Evolutionary conservation across 441 rosid species (phyloP), one percentile per base, ranked within the genome.

Genomic region (Pelargonium exstipulatum): DNA sequence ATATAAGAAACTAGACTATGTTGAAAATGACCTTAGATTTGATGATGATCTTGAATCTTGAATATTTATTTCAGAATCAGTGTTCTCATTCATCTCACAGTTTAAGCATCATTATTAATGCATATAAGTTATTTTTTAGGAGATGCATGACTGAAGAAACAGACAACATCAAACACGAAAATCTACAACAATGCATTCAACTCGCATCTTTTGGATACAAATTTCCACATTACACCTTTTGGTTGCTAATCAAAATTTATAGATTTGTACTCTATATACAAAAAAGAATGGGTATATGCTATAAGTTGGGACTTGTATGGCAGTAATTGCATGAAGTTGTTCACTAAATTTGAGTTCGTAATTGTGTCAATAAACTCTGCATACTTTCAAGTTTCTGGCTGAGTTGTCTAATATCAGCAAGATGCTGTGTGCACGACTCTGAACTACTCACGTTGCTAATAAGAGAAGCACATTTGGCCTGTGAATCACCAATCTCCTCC

Each of bases 401-500:
- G 13, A 95, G 86, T 69, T 85, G 90, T 55, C 85, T 79, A 12
- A 86, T 68, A 55, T 68, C 80, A 5, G 68, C 66, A 66, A 86
- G 70, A 65, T 80, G 79, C 61, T 81, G 77, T 1, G 20, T 8
- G 0, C 89, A 77, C 24, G 85, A 76, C 18, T 80, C 84, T 58
- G 92, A 76, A 73, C 64, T 66, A 17, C 82, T 73, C 16, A 85
- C 46, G 29, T 76, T 74, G 6, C 83, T 74, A 29, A 75, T 64
- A 9, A 95, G 79, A 60, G 84, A 77, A 17, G 84, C 80, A 60
- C 95, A 95, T 76, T 84, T 85, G 74, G 82, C 85, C 55, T 80
- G 88, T 12, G 95, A 81, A 66, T 90, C 96, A 37, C 62, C 29
- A 66, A 89, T 65, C n/a, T 88, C 86, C 74, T 90, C 95, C 82